These are phyloP conservation scores for Leishmania lainsoni DNA, from an alignment of 208 protist genomes.

Conservation along the genomic window DNA sequence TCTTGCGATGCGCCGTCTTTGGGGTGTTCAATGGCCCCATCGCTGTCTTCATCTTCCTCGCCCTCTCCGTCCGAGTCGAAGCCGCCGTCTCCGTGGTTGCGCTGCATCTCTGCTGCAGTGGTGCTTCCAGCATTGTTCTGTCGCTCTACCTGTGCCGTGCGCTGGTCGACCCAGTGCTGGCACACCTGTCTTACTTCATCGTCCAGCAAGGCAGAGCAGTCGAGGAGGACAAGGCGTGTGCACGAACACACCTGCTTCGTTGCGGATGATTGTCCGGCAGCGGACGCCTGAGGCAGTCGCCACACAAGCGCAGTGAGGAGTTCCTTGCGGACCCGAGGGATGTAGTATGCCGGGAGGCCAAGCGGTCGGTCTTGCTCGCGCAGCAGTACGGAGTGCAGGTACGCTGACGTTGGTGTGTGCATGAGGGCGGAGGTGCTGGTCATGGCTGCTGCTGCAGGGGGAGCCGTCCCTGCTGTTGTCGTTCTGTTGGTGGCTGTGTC, in stretches of 20 bases:
- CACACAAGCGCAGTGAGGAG: constrained; percentile 20
- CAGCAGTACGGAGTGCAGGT: constrained; percentile 25
- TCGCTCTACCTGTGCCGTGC: constrained; percentile 14
- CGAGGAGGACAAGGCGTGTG: constrained; percentile 17
- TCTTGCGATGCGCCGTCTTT: not conserved
- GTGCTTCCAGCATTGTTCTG: not conserved
- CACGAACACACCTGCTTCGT: not conserved
- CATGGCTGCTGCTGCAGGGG: constrained; percentile 3
- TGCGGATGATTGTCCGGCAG: not conserved
- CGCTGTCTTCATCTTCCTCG: not conserved
- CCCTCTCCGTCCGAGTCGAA: constrained; percentile 4
- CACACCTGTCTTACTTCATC: constrained; percentile 15
- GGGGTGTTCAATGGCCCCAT: not conserved
- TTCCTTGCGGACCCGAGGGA: constrained; percentile 25
- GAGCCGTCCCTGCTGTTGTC: too few species aligned
- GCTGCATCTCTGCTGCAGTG: not conserved
- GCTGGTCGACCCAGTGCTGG: constrained; percentile 23
- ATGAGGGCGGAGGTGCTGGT: constrained; percentile 12
- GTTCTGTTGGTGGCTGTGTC: too few species aligned
- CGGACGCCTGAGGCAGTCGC: constrained; percentile 1
- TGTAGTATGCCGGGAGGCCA: constrained; percentile 26
- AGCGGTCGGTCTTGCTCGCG: constrained; percentile 21
- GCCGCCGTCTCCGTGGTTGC: not conserved
- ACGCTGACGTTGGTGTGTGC: constrained; percentile 29
- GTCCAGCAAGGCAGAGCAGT: constrained; percentile 7